Conservation (phyloP, 139 green algal genomes). For the Coccomyxa sp. region DNA sequence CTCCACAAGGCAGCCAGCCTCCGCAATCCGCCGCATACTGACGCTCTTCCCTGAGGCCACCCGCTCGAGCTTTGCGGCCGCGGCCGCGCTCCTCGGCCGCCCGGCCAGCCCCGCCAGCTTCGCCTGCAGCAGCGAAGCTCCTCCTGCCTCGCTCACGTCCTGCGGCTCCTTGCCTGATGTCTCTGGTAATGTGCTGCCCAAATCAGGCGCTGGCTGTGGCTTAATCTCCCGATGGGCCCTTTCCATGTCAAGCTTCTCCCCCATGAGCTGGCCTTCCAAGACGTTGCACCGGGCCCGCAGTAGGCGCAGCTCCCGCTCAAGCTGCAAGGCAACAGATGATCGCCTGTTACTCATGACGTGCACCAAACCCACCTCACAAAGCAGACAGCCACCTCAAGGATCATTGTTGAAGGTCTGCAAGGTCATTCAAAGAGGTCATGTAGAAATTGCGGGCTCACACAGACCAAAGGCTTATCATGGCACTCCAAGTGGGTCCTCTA, state of each 20-base stretch:
- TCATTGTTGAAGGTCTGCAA: background rate
- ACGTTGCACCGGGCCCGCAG: background rate
- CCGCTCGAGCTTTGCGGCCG: background rate
- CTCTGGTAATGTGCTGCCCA: background rate
- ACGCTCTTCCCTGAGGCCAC: background rate
- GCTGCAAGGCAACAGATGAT: background rate
- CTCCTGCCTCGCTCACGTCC: background rate
- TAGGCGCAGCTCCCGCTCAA: background rate
- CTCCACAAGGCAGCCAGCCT: background rate
- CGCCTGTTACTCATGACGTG: background rate
- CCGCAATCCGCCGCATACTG: background rate
- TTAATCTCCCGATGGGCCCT: too few species aligned
- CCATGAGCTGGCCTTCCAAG: background rate
- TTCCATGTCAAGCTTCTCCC: background rate
- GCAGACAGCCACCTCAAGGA: background rate
- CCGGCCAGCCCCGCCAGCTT: too few species aligned
- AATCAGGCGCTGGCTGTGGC: background rate
- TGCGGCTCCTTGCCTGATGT: background rate
- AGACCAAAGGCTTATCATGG: background rate
- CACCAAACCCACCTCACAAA: background rate
- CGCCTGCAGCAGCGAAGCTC: too few species aligned
- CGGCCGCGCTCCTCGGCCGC: too few species aligned
- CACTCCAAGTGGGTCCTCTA: background rate
- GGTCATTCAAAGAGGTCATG: background rate
- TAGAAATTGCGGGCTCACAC: background rate